Conservation (phyloP, 2,329 filamentous ascomycete species). For the Botryotinia calthae region DNA sequence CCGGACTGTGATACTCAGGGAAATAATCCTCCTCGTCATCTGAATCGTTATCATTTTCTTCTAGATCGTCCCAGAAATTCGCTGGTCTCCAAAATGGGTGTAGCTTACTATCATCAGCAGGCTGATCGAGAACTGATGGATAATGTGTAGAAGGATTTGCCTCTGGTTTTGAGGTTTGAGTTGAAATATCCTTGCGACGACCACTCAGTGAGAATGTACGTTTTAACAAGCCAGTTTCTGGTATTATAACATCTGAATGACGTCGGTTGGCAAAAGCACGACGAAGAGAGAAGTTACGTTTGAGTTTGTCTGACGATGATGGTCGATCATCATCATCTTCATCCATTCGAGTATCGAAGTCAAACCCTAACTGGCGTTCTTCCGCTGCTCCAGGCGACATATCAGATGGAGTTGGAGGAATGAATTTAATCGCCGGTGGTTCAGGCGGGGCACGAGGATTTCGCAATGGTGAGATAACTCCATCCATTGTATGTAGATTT, state of each 20-base stretch:
- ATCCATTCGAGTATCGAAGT: slow-evolving; percentile 28
- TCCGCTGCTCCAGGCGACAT: slow-evolving; percentile 55
- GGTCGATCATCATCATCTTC: slow-evolving; percentile 40
- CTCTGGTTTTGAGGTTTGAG: slow-evolving; percentile 31
- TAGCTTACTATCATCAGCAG: slow-evolving; percentile 52
- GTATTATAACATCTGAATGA: slow-evolving; percentile 49
- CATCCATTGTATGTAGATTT: slow-evolving; percentile 47
- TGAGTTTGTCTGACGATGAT: slow-evolving; percentile 42
- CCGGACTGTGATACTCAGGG: slow-evolving; percentile 43
- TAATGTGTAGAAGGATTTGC: slow-evolving; percentile 39
- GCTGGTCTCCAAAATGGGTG: slow-evolving; percentile 63
- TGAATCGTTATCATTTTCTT: slow-evolving; percentile 41
- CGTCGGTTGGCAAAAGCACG: slow-evolving; percentile 53
- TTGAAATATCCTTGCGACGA: slow-evolving; percentile 30
- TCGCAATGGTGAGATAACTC: slow-evolving; percentile 59
- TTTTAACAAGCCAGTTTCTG: slow-evolving; percentile 51
- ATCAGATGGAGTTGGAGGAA: slow-evolving; percentile 61
- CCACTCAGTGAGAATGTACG: slow-evolving; percentile 41
- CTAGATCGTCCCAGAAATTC: slow-evolving; percentile 44
- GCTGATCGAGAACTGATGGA: slow-evolving; percentile 46
- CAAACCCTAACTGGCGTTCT: slow-evolving; percentile 52
- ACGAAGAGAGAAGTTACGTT: slow-evolving; percentile 49
- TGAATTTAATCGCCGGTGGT: slow-evolving; percentile 58
- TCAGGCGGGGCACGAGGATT: slow-evolving; percentile 60
- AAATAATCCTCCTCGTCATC: slow-evolving; percentile 39